Percentiles rank a stretch among this genome's conserved stretches.
These are phyloP conservation scores for Groenewaldozyma sp. DNA, from an alignment of 1,139 yeast genomes.

Conservation along the genomic window DNA sequence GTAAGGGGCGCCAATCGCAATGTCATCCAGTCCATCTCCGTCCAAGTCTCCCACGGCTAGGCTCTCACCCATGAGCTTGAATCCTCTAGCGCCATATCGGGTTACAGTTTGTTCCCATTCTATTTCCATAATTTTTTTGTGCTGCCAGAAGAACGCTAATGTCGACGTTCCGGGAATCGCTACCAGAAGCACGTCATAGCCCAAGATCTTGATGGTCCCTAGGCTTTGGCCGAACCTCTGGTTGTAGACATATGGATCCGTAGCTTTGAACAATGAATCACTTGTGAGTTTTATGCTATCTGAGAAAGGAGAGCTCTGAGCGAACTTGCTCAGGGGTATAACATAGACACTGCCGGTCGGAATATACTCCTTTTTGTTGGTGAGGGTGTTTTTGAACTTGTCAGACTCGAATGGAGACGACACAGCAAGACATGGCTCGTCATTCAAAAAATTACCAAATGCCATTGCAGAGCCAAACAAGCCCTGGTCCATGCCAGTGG, in stretches of 20 bases:
- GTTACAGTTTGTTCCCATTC: conserved; percentile 17
- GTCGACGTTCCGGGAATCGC: conserved; percentile 29
- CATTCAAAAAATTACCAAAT: conserved; percentile 33
- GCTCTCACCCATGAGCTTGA: conserved; percentile 31
- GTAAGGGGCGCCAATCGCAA: conserved; percentile 38
- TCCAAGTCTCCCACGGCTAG: conserved; percentile 29
- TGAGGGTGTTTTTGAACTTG: conserved; percentile 3
- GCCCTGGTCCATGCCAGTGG: conserved; percentile 20
- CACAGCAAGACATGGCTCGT: conserved; percentile 35
- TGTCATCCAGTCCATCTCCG: conserved; percentile 33
- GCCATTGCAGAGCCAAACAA: conserved; percentile 36
- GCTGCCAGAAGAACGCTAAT: conserved; percentile 24
- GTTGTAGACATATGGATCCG: conserved; percentile 8
- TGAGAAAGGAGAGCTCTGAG: no score
- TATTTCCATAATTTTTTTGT: conserved; percentile 16
- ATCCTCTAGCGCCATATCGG: conserved; percentile 33
- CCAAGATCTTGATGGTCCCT: conserved; percentile 16
- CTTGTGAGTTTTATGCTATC: no score
- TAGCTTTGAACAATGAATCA: neutral
- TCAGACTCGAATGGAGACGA: conserved; percentile 39
- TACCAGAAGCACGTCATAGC: conserved; percentile 23
- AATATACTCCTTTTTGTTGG: conserved; percentile 5
- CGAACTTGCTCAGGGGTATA: conserved; percentile 3
- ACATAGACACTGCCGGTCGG: conserved; percentile 20
- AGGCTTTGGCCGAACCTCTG: conserved; percentile 27